Conservation (phyloP, 352 stramenopile species). For the Albugo laibachii region DNA sequence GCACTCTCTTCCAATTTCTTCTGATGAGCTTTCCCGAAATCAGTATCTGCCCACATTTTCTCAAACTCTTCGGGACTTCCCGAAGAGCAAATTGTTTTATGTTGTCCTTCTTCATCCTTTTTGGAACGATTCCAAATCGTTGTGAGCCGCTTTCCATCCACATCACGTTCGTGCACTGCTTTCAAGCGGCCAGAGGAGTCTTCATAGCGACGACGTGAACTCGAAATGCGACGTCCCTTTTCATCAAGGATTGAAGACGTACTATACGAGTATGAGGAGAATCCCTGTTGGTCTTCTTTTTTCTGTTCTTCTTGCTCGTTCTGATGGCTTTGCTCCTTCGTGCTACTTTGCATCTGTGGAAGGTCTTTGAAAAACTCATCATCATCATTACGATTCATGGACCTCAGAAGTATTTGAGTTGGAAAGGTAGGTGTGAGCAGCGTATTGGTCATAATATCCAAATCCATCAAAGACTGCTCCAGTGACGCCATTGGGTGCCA, state of each 20-base stretch:
- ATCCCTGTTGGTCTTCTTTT: slow-evolving; percentile 15
- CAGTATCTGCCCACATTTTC: slow-evolving; percentile 42
- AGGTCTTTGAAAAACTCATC: slow-evolving; percentile 75
- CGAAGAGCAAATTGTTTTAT: slow-evolving; percentile 36
- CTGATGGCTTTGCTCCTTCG: slow-evolving; percentile 11
- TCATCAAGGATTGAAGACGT: slow-evolving; percentile 55
- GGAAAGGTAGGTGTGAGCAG: slow-evolving; percentile 15
- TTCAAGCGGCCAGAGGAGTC: slow-evolving; percentile 64
- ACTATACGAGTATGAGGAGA: slow-evolving; percentile 62
- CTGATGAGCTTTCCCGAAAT: slow-evolving; percentile 34
- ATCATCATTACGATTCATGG: slow-evolving; percentile 17
- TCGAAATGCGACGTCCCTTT: slow-evolving; percentile 32
- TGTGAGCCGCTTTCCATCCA: slow-evolving; percentile 35
- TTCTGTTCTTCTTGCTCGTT: slow-evolving; percentile 12
- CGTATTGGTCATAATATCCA: slow-evolving; percentile 21
- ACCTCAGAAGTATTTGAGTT: slow-evolving; percentile 14
- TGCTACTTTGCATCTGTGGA: slow-evolving; percentile 9
- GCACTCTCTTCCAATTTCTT: slow-evolving; percentile 1
- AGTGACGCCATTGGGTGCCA: slow-evolving; percentile 69
- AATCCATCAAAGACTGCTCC: slow-evolving; percentile 70
- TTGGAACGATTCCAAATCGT: slow-evolving; percentile 54
- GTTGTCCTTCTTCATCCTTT: slow-evolving; percentile 39
- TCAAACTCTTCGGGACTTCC: slow-evolving; percentile 46
- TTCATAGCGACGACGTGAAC: slow-evolving; percentile 62
- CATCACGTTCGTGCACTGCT: slow-evolving; percentile 58